Evolutionary conservation across 352 stramenopile genomes (phyloP).

Genomic region (Globisporangium nagaii): DNA sequence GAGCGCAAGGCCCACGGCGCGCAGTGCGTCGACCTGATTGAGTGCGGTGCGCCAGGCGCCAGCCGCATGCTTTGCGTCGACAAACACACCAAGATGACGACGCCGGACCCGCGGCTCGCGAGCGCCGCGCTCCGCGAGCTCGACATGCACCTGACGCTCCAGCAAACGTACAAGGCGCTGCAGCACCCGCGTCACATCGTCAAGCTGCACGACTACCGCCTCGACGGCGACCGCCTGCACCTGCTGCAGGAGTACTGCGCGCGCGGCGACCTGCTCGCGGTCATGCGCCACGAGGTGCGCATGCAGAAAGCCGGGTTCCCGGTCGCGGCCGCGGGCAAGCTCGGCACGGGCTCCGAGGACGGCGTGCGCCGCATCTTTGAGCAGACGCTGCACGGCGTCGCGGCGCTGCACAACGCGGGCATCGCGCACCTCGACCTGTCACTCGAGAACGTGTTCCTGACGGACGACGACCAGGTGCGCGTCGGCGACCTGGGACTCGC

Average conservation of each 20-base stretch:
- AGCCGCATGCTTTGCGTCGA: slow-evolving; percentile 33
- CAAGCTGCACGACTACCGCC: slow-evolving; percentile 33
- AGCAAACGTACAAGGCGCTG: slow-evolving; percentile 6
- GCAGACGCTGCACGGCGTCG: slow-evolving; percentile 83
- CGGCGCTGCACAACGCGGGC: slow-evolving; percentile 75
- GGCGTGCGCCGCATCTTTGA: slow-evolving; percentile 35
- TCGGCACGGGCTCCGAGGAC: slow-evolving; percentile 27
- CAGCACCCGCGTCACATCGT: slow-evolving; percentile 32
- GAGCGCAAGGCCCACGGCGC: slow-evolving; percentile 25
- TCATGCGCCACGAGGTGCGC: slow-evolving; percentile 43
- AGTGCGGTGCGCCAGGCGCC: slow-evolving; percentile 22
- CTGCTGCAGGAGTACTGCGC: slow-evolving; percentile 63
- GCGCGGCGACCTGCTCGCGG: slow-evolving; percentile 49
- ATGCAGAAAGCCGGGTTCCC: slow-evolving; percentile 34
- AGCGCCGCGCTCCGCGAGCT: slow-evolving; percentile 53
- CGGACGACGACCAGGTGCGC: slow-evolving; percentile 63
- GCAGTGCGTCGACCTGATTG: slow-evolving; percentile 56
- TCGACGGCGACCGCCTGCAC: slow-evolving; percentile 54
- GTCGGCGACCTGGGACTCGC: slow-evolving; percentile 92
- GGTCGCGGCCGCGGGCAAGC: slow-evolving; percentile 16
- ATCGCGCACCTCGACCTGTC: slow-evolving; percentile 94
- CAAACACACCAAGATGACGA: slow-evolving; percentile 54
- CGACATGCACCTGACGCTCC: slow-evolving; percentile 54
- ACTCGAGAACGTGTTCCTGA: slow-evolving; percentile 93
- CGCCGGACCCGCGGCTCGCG: slow-evolving; percentile 13